phyloP scores from a whole-genome alignment of 176 grass and related monocot genomes.

The Carex parvula region DNA sequence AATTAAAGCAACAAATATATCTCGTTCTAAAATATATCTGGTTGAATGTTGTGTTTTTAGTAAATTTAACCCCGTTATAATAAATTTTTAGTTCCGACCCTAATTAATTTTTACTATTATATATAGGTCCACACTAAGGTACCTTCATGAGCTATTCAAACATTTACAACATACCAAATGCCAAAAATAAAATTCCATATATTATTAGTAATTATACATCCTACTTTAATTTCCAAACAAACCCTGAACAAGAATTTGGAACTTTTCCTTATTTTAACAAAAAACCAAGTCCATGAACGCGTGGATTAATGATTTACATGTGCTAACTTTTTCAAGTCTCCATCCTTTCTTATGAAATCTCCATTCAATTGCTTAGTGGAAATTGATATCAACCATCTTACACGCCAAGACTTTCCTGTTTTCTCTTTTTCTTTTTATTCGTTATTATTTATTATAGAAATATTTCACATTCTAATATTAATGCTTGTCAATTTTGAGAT shows the following conservation, averaged over 20 bases:
- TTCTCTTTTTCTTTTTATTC: background rate
- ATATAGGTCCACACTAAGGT: too few relatives aligned
- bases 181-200: background rate
- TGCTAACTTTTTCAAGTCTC: background rate
- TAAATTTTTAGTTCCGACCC: too few relatives aligned
- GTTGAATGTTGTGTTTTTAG: background rate
- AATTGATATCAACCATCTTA: conserved; percentile 9
- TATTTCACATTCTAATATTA: background rate
- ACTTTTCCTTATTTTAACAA: background rate
- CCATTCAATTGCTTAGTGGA: conserved; percentile 23
- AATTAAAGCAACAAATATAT: too few relatives aligned
- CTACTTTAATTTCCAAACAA: background rate
- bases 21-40: too few relatives aligned
- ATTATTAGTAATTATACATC: background rate
- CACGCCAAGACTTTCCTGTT: conserved; percentile 21
- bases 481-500: background rate
- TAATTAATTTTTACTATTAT: too few relatives aligned
- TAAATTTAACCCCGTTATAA: background rate
- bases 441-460: background rate
- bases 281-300: background rate
- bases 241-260: background rate
- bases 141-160: background rate
- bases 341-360: background rate
- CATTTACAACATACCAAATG: background rate
- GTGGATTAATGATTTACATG: conserved; percentile 1